Conservation (phyloP, 2,329 filamentous ascomycete genomes). For the Decorospora gaudefroyi region DNA sequence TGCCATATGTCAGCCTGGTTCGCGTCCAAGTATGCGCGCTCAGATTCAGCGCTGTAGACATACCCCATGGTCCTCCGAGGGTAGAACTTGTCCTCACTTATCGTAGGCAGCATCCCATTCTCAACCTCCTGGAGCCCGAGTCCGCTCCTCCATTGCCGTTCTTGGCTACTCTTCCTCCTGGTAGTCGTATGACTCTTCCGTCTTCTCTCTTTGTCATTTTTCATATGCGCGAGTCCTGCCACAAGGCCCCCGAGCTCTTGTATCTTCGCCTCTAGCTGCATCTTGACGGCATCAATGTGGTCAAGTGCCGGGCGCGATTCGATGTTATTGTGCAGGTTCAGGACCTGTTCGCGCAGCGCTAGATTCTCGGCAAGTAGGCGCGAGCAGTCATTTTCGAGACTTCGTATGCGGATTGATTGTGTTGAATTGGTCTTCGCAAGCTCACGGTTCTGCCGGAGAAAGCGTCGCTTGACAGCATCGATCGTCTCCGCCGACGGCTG, state of each 20-base stretch:
- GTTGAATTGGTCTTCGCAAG: conserved; percentile 76
- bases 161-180: conserved; percentile 56
- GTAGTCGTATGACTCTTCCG: conserved; percentile 57
- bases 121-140: conserved; percentile 48
- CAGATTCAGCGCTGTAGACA: conserved; percentile 37
- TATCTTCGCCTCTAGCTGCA: conserved; percentile 72
- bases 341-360: conserved; percentile 69
- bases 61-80: conserved; percentile 72
- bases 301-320: conserved; percentile 66
- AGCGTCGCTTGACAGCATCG: conserved; percentile 71
- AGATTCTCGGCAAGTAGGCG: conserved; percentile 80
- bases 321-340: conserved; percentile 70
- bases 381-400: conserved; percentile 74
- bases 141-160: conserved; percentile 61
- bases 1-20: conserved; percentile 40
- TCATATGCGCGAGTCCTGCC: conserved; percentile 61
- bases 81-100: conserved; percentile 70
- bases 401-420: conserved; percentile 76
- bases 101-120: conserved; percentile 65
- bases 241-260: conserved; percentile 71
- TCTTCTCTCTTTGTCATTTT: conserved; percentile 27
- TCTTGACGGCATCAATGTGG: conserved; percentile 70
- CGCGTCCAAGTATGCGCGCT: background rate
- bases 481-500: conserved; percentile 65
- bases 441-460: conserved; percentile 81